Conservation (phyloP, 768 basidiomycete species). For the Boletus reticuloceps region DNA sequence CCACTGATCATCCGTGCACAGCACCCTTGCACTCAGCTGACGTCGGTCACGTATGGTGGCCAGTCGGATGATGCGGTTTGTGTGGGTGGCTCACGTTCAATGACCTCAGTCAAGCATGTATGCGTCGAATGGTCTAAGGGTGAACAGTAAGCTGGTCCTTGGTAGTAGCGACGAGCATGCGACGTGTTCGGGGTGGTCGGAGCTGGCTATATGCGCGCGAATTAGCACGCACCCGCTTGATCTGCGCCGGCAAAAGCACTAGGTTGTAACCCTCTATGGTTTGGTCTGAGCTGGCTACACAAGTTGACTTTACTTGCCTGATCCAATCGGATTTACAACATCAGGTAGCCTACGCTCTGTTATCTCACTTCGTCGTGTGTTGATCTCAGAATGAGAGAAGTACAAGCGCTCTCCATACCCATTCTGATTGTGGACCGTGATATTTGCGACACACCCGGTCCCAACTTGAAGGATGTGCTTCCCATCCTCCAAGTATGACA, state of each 20-base stretch:
- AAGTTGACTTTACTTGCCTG: no score
- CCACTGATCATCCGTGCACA: slow-evolving; percentile 6
- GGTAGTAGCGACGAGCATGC: neutral
- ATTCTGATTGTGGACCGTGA: no score
- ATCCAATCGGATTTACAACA: no score
- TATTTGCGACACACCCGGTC: no score
- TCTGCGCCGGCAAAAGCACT: neutral
- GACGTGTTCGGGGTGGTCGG: neutral
- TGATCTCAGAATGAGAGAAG: no score
- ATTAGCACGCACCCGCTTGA: neutral
- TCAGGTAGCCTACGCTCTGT: no score
- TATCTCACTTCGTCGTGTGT: no score
- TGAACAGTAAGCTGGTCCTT: neutral
- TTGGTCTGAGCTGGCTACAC: no score
- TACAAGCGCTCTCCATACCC: no score
- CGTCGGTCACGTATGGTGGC: neutral
- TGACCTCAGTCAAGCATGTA: neutral
- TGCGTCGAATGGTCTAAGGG: neutral
- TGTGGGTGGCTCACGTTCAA: slow-evolving; percentile 12
- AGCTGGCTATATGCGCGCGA: slow-evolving; percentile 3
- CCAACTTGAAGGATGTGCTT: no score
- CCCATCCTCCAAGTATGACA: no score
- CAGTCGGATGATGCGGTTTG: slow-evolving; percentile 5
- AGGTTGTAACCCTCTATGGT: neutral
- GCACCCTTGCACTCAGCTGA: slow-evolving; percentile 7